Evolutionary conservation across 805 yeast genomes (phyloP), one percentile per base, ranked within the genome.

Genomic region (Candida adriatica): DNA sequence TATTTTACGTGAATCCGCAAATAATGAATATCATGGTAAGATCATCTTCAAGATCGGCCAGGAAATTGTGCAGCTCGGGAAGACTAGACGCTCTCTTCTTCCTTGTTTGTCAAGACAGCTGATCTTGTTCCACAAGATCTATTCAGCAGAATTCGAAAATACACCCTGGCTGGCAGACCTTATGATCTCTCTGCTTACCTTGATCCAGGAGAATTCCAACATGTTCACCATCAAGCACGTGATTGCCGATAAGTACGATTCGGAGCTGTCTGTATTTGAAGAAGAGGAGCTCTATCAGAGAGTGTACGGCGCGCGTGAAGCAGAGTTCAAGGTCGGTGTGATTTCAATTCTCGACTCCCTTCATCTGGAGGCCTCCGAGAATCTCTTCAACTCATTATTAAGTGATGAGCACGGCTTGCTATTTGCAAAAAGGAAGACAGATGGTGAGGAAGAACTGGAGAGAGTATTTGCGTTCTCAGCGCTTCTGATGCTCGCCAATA

Each of bases 401-500:
- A 61, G 61, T 9, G 51, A 48, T 4, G 50, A 53, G 6, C 66
- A 63, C 41, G 61, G 64, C 23, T 50, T 82, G 4, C 55, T 75
- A 24, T 45, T 50, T 2, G 79, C 81, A 2, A 45, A 58, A 18
- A 75, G 69, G 46, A 63, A 72, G 25, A 70, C 74, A 0, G 92
- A 83, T 48, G 82, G 84, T 0, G 58, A 59, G 6, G 95, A 84
- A 49, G 92, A 83, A 47, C 58, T 72, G 57, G 64, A 62, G 31
- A 63, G 96, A 38, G 54, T 83, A 7, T 70, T 67, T 35, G 49
- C 75, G 6, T 68, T 75, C 41, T 68, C 73, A 18, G 62, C 82
- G 13, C 43, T 81, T 8, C 39, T 80, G 11, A 37, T 73, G 2
- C 40, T 74, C 8, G 37, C 66, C 14, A 67, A 63, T 26, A 45